Base-by-base conservation (phyloP, 257 asterid genomes). In the Marsdenia floribunda region DNA sequence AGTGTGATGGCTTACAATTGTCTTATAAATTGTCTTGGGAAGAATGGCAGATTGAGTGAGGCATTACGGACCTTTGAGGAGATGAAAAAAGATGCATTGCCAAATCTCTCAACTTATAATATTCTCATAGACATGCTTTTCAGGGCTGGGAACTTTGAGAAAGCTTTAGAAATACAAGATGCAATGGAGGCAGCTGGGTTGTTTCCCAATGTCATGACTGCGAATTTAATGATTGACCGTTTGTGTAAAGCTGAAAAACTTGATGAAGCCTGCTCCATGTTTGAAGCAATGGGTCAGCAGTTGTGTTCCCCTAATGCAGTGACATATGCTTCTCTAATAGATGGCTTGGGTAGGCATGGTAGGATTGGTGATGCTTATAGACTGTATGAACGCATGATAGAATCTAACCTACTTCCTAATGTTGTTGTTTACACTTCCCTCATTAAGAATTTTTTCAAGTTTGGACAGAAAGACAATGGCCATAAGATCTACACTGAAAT, bases 51-150 rank as follows among this genome's bases (percentile, higher is more conserved):
- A 79, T 82, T 81, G 40, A 90, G 86, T 0, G 93, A 90, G 82
- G 97, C 98, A 12, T 79, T 86, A 54, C 76, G 73, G 68, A 70
- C 86, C 70, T 87, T 85, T 68, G 80, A 80, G 70, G 96, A 90
- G 74, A 93, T 90, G 98, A 89, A 85, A 78, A 89, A 85, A 54
- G 94, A 88, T 55, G 96, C 90, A 5, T 87, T 77, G 82, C 98
- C 98, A 4, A 93, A 93, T 75, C 89, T 87, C 38, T 83, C 91
- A 13, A 93, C 98, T 0, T 93, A 88, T 80, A 93, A 90, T 79
- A 93, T 87, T 82, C 86, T 93, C 24, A 82, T 89, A 1, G 98
- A 88, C 85, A 88, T 93, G 97, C 93, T 93, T 73, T 90, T 91
- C 68, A 83, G 85, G 76, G 80, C 80, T 9, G 90, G 98, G 70